Percentiles rank a stretch among this genome's conserved stretches.
Conservation (phyloP, 805 yeast genomes). For the Barnettozyma sp. region DNA sequence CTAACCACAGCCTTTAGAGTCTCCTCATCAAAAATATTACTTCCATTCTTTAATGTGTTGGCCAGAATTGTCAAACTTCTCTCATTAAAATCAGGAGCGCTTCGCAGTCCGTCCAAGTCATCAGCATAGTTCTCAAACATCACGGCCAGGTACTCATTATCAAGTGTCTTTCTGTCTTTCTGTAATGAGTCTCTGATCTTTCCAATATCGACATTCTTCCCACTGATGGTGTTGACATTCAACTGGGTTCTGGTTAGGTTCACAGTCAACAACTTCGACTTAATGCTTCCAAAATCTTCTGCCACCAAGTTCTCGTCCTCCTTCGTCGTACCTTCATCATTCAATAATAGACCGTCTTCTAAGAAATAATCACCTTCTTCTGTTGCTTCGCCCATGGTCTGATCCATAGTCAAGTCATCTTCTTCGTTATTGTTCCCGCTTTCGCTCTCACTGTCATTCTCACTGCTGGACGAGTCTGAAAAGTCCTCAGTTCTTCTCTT, state of each 20-base stretch:
- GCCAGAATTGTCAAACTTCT: constrained; percentile 38
- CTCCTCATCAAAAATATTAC: constrained; percentile 15
- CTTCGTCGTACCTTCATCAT: constrained; percentile 31
- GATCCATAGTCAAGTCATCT: too few relatives aligned
- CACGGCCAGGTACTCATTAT: constrained; percentile 44
- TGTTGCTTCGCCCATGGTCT: constrained; percentile 1
- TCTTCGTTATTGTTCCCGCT: constrained; percentile 1
- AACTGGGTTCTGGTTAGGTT: constrained; percentile 30
- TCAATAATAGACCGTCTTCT: constrained; percentile 25
- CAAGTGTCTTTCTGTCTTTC: constrained; percentile 32
- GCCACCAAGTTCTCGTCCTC: constrained; percentile 9
- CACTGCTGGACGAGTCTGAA: constrained; percentile 42
- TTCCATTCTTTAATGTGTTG: constrained; percentile 18
- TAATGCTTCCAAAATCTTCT: constrained; percentile 12
- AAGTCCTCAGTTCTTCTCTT: constrained; percentile 81
- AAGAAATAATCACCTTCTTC: constrained; percentile 3
- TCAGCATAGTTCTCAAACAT: constrained; percentile 56
- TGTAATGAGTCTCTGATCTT: constrained; percentile 26
- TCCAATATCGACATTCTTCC: constrained; percentile 27
- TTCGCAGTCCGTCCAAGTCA: constrained; percentile 31
- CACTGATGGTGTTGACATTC: constrained; percentile 23
- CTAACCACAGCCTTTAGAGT: constrained; percentile 13
- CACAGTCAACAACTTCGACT: constrained; percentile 17
- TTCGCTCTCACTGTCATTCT: constrained; percentile 13
- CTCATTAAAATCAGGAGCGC: constrained; percentile 52